Conservation (phyloP, 495 filamentous ascomycete genomes). For the Hypoxylon fragiforme region DNA sequence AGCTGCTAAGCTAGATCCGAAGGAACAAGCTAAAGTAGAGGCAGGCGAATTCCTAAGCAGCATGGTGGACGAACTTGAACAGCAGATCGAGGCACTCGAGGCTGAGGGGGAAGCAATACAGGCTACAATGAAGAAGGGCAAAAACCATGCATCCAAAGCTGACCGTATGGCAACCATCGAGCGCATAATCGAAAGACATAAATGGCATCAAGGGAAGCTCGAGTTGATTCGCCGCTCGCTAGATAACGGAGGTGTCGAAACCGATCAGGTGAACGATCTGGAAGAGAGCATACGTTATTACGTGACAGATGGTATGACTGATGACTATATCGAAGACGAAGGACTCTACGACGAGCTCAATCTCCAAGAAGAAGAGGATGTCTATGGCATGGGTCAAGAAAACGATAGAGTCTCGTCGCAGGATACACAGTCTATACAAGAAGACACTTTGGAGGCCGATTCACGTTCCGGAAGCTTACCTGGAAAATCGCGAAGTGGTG, state of each 20-base stretch:
- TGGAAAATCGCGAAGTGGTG: constrained; percentile 57
- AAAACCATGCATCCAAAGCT: constrained; percentile 77
- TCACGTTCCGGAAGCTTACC: constrained; percentile 53
- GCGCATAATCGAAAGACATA: constrained; percentile 83
- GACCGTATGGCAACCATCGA: constrained; percentile 88
- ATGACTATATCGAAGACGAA: constrained; percentile 91
- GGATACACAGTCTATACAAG: constrained; percentile 89
- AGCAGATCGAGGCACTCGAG: constrained; percentile 88
- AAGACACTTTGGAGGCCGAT: constrained; percentile 72
- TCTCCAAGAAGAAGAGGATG: constrained; percentile 84
- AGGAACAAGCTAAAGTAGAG: constrained; percentile 89
- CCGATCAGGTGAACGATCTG: constrained; percentile 78
- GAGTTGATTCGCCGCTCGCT: constrained; percentile 87
- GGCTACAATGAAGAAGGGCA: constrained; percentile 90
- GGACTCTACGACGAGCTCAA: constrained; percentile 91
- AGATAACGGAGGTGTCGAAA: constrained; percentile 89
- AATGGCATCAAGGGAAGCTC: constrained; percentile 92
- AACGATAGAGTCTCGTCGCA: constrained; percentile 90
- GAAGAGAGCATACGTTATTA: constrained; percentile 95
- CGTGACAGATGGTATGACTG: constrained; percentile 83
- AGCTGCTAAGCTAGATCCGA: constrained; percentile 89
- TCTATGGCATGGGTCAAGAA: constrained; percentile 79
- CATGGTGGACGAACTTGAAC: constrained; percentile 92
- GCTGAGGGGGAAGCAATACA: constrained; percentile 87
- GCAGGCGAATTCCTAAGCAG: constrained; percentile 77